phyloP scores from a whole-genome alignment of 2,329 filamentous ascomycete genomes.

The Trichoderma guizhouense region DNA sequence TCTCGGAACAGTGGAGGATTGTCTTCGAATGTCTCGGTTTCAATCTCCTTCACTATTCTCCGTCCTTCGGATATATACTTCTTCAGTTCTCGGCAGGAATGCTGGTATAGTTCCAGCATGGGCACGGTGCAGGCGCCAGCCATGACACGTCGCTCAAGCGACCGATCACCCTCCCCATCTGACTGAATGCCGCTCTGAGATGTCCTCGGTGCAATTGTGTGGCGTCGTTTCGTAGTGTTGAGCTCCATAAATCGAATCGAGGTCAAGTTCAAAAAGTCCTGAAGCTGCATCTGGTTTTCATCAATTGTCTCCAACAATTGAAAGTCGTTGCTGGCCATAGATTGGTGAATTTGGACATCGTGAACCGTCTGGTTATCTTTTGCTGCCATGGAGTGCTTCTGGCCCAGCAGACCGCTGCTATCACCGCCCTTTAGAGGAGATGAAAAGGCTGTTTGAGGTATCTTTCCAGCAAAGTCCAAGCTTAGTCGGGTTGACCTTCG shows the following conservation, averaged over 20 bases:
- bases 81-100: constrained; percentile 93
- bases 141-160: constrained; percentile 75
- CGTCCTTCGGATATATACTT: constrained; percentile 94
- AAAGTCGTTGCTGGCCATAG: constrained; percentile 38
- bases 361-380: constrained; percentile 46
- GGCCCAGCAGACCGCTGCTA: constrained; percentile 54
- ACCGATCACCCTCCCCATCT: constrained; percentile 49
- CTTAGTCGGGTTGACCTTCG: constrained; percentile 49
- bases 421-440: constrained; percentile 43
- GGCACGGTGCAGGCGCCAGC: constrained; percentile 89
- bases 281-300: constrained; percentile 69
- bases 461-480: constrained; percentile 41
- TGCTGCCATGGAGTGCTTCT: constrained; percentile 54
- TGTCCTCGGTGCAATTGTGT: constrained; percentile 66
- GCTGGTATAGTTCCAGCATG: constrained; percentile 91
- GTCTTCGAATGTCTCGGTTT: constrained; percentile 81
- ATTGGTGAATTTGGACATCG: constrained; percentile 44
- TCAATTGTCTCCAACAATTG: constrained; percentile 48
- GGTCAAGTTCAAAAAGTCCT: constrained; percentile 92
- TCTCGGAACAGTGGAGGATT: constrained; percentile 90
- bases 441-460: constrained; percentile 44
- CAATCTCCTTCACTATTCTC: constrained; percentile 84
- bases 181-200: constrained; percentile 41
- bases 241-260: constrained; percentile 98
- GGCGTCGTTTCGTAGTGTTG: constrained; percentile 88